These are phyloP conservation scores for Mucor saturninus DNA, from an alignment of 371 early-diverging fungal genomes.

Conservation along the genomic window DNA sequence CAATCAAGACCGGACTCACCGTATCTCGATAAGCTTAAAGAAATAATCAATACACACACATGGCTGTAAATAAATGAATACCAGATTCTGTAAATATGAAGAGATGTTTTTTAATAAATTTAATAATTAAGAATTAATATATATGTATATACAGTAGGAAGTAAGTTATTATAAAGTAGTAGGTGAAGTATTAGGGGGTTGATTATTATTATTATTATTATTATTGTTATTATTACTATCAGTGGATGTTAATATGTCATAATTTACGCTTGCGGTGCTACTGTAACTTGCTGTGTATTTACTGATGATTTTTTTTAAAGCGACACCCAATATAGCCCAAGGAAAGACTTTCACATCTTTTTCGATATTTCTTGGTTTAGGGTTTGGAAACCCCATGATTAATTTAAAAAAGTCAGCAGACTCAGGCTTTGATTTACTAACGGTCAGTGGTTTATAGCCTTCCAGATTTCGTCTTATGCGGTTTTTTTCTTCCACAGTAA, in stretches of 20 bases:
- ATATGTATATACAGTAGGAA: too few relatives aligned
- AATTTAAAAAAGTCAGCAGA: conserved; percentile 76
- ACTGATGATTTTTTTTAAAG: conserved; percentile 75
- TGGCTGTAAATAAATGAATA: conserved; percentile 14
- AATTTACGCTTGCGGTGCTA: conserved; percentile 44
- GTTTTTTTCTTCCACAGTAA: conserved; percentile 85
- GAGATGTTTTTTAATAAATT: background rate
- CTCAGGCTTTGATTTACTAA: conserved; percentile 72
- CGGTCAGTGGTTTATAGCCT: conserved; percentile 78
- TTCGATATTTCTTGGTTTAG: conserved; percentile 86
- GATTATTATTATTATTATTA: conserved; percentile 6
- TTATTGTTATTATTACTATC: background rate
- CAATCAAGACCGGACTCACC: conserved; percentile 3
- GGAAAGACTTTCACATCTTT: conserved; percentile 86
- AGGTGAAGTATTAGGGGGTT: conserved; percentile 1
- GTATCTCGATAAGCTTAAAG: conserved; percentile 3
- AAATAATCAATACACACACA: conserved; percentile 1
- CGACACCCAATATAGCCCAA: conserved; percentile 70
- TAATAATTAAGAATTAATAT: too few relatives aligned
- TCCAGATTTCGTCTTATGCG: conserved; percentile 85
- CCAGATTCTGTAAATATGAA: too few relatives aligned
- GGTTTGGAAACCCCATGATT: conserved; percentile 82
- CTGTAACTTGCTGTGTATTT: conserved; percentile 65
- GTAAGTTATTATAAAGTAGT: background rate
- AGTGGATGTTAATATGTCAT: conserved; percentile 9